Evolutionary conservation across 768 basidiomycete species (phyloP).

Genomic region (Lactarius akahatsu): DNA sequence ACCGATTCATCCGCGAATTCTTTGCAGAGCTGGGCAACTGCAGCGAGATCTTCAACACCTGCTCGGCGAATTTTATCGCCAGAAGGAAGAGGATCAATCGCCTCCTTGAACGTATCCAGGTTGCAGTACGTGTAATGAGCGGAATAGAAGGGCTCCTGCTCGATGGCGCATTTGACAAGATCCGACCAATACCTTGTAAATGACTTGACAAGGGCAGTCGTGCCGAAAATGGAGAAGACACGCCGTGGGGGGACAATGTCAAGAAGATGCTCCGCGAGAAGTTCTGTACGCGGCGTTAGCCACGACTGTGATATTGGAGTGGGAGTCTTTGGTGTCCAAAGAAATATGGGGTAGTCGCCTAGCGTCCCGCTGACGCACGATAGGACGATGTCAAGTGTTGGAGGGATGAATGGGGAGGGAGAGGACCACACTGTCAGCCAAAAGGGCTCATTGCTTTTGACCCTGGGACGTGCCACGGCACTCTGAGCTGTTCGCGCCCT

Average conservation of each 20-base stretch:
- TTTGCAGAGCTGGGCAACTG: slow-evolving; percentile 47
- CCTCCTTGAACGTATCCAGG: slow-evolving; percentile 37
- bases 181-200: slow-evolving; percentile 48
- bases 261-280: slow-evolving; percentile 41
- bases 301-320: slow-evolving; percentile 35
- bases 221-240: slow-evolving; percentile 54
- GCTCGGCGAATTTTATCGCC: slow-evolving; percentile 44
- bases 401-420: slow-evolving; percentile 33
- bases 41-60: slow-evolving; percentile 38
- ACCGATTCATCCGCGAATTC: slow-evolving; percentile 56
- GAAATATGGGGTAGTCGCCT: slow-evolving; percentile 53
- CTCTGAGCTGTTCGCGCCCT: slow-evolving; percentile 32
- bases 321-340: slow-evolving; percentile 43
- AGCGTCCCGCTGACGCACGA: slow-evolving; percentile 47
- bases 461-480: slow-evolving; percentile 16
- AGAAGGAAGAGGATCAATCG: slow-evolving; percentile 33
- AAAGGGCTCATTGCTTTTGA: slow-evolving; percentile 34
- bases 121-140: slow-evolving; percentile 50
- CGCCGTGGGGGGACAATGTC: slow-evolving; percentile 43
- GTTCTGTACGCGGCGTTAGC: slow-evolving; percentile 39
- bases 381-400: slow-evolving; percentile 44
- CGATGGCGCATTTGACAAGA: slow-evolving; percentile 40
- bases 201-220: slow-evolving; percentile 40
- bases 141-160: slow-evolving; percentile 49
- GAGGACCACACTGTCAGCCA: slow-evolving; percentile 53